Conservation (phyloP, 306 rosid species). For the Cicer yamashitae region DNA sequence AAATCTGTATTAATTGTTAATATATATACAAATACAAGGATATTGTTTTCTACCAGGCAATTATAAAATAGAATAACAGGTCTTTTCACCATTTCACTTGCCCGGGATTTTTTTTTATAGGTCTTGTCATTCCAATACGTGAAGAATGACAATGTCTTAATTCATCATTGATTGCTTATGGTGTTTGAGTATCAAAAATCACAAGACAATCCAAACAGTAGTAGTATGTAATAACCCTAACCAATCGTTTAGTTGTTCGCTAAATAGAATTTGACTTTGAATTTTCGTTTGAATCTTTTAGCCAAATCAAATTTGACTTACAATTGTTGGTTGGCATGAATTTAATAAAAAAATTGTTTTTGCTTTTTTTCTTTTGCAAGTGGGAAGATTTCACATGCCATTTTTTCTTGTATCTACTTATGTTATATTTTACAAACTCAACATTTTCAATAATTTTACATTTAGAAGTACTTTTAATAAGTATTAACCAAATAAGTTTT, state of each 20-base stretch:
- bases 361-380: neutral
- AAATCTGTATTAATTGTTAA: conserved; percentile 40
- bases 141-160: neutral
- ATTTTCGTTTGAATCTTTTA: neutral
- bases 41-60: conserved; percentile 36
- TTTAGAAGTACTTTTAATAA: too few relatives aligned
- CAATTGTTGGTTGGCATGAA: neutral
- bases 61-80: conserved; percentile 32
- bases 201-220: neutral
- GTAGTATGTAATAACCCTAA: neutral
- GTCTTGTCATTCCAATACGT: neutral
- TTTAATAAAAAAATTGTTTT: neutral
- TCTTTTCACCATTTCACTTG: conserved; percentile 13
- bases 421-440: neutral
- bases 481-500: too few relatives aligned
- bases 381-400: neutral
- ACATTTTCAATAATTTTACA: too few relatives aligned
- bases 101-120: neutral
- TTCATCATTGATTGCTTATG: neutral
- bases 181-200: neutral
- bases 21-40: conserved; percentile 45
- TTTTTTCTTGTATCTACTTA: neutral
- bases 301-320: neutral
- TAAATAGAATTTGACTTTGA: neutral
- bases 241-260: neutral